Conservation (phyloP, 805 yeast species). For the Candida nanaspora region DNA sequence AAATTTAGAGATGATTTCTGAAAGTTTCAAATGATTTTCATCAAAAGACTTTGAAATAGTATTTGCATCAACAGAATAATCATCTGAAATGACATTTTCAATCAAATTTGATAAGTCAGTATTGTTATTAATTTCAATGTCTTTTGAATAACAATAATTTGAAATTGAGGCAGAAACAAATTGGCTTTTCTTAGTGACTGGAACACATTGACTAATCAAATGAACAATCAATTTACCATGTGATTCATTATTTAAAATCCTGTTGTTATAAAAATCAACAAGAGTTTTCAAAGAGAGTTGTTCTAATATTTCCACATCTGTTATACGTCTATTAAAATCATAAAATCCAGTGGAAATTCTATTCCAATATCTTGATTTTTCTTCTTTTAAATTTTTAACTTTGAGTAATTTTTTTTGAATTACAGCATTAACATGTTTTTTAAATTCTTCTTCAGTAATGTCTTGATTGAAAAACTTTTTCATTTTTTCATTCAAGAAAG, state of each 20-base stretch:
- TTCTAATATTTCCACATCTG: conserved; percentile 51
- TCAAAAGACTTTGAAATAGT: conserved; percentile 1
- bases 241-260: conserved; percentile 23
- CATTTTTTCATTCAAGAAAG: conserved; percentile 40
- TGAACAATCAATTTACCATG: conserved; percentile 49
- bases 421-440: conserved; percentile 63
- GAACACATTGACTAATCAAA: conserved; percentile 46
- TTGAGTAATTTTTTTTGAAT: conserved; percentile 60
- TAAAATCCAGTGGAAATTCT: conserved; percentile 71
- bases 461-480: conserved; percentile 36
- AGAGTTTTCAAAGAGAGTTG: conserved; percentile 51
- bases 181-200: conserved; percentile 13
- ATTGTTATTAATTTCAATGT: conserved; percentile 15
- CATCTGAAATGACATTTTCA: conserved; percentile 11
- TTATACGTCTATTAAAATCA: conserved; percentile 56
- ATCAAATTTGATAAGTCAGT: conserved; percentile 14
- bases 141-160: conserved; percentile 23
- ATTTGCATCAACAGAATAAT: conserved; percentile 5
- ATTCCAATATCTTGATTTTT: conserved; percentile 56
- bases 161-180: conserved; percentile 19
- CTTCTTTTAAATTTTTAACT: conserved; percentile 73
- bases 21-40: conserved; percentile 9
- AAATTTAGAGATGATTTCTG: conserved; percentile 11
- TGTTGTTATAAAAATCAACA: conserved; percentile 41
- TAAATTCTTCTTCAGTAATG: conserved; percentile 59